Conservation (phyloP, 352 stramenopile species). For the Phytophthora cryptogea region DNA sequence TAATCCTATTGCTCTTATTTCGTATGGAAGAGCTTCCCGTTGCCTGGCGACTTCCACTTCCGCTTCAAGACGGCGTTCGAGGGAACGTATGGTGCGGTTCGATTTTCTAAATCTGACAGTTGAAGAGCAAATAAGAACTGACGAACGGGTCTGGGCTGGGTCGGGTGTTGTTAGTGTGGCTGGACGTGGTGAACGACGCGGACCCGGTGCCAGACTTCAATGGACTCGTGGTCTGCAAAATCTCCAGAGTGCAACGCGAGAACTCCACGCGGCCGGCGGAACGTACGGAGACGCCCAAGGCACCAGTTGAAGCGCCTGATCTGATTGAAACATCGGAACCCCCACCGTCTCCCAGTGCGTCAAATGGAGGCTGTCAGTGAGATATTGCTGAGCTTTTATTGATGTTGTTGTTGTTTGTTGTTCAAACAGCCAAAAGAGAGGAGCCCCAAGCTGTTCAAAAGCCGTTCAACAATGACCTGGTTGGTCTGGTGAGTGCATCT, state of each 20-base stretch:
- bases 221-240: slow-evolving; percentile 80
- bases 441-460: slow-evolving; percentile 52
- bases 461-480: slow-evolving; percentile 81
- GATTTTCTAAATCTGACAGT: background rate
- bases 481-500: slow-evolving; percentile 60
- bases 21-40: slow-evolving; percentile 58
- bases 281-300: slow-evolving; percentile 35
- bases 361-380: background rate
- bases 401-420: background rate
- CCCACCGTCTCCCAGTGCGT: slow-evolving; percentile 32
- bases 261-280: slow-evolving; percentile 47
- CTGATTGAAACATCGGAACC: slow-evolving; percentile 75
- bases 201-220: slow-evolving; percentile 83
- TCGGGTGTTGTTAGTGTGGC: slow-evolving; percentile 57
- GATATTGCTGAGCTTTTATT: background rate
- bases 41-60: slow-evolving; percentile 85
- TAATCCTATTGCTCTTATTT: slow-evolving; percentile 13
- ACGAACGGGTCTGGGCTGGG: background rate
- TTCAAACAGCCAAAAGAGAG: slow-evolving; percentile 52
- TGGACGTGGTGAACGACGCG: slow-evolving; percentile 74
- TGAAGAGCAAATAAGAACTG: slow-evolving; percentile 15
- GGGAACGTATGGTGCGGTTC: slow-evolving; percentile 70
- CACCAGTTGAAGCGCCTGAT: slow-evolving; percentile 50
- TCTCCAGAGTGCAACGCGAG: slow-evolving; percentile 66
- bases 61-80: slow-evolving; percentile 88